Percentiles rank a stretch among this genome's conserved stretches.
Conservation (phyloP, 768 basidiomycete species). For the Boletus eberwhitei region DNA sequence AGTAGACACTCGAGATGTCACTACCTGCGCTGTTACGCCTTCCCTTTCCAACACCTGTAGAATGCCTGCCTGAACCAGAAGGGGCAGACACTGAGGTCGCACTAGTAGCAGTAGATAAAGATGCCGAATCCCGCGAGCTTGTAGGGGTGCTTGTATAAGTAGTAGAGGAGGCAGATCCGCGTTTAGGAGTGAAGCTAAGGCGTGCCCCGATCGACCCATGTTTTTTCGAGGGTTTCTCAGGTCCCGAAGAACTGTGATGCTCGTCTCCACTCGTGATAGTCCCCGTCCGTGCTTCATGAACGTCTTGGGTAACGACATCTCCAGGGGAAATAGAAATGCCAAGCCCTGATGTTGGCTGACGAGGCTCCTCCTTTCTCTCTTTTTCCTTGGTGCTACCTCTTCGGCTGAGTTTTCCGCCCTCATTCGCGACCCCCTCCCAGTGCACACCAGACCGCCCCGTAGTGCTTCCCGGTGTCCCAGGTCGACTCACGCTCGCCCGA, state of each 20-base stretch:
- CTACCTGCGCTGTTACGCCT: conserved; percentile 83
- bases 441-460: conserved; percentile 46
- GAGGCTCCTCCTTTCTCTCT: conserved; percentile 41
- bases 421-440: conserved; percentile 67
- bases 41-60: conserved; percentile 54
- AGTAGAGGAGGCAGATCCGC: conserved; percentile 86
- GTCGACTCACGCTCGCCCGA: conserved; percentile 63
- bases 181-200: conserved; percentile 79
- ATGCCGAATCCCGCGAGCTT: conserved; percentile 87
- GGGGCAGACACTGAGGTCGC: conserved; percentile 65
- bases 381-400: conserved; percentile 40
- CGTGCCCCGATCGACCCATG: conserved; percentile 52
- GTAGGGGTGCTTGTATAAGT: conserved; percentile 76
- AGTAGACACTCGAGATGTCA: conserved; percentile 75
- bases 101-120: conserved; percentile 74
- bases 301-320: conserved; percentile 35
- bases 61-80: conserved; percentile 68
- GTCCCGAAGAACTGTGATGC: conserved; percentile 39
- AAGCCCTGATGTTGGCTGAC: conserved; percentile 27
- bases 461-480: conserved; percentile 70
- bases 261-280: conserved; percentile 58
- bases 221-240: conserved; percentile 72
- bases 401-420: conserved; percentile 35
- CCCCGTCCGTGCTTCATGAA: conserved; percentile 40
- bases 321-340: conserved; percentile 37